Conservation (phyloP, 768 basidiomycete species). For the Lentinus tigrinus region DNA sequence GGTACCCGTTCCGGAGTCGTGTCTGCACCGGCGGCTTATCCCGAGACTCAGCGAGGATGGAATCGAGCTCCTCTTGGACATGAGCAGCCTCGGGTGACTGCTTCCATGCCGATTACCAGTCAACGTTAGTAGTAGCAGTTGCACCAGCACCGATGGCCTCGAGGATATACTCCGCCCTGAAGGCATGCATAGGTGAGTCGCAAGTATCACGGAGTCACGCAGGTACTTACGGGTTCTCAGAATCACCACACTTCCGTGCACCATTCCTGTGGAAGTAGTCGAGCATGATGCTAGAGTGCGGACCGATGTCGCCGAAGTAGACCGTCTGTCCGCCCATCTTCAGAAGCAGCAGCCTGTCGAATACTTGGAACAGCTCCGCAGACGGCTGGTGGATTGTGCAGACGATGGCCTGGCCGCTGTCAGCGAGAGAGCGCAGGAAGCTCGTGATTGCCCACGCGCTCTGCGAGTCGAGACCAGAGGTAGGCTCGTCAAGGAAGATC, state of each 20-base stretch:
- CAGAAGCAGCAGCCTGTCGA: slow-evolving; percentile 77
- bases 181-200: too few species aligned
- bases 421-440: slow-evolving; percentile 74
- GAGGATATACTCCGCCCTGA: slow-evolving; percentile 49
- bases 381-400: slow-evolving; percentile 83
- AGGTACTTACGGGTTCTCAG: slow-evolving; percentile 62
- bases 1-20: slow-evolving; percentile 30
- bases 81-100: slow-evolving; percentile 38
- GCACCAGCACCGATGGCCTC: slow-evolving; percentile 58
- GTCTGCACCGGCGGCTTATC: slow-evolving; percentile 25
- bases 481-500: slow-evolving; percentile 88
- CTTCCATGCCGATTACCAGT: slow-evolving; percentile 54
- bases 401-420: slow-evolving; percentile 84
- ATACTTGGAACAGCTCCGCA: slow-evolving; percentile 80
- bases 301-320: slow-evolving; percentile 68
- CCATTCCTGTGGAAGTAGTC: slow-evolving; percentile 78
- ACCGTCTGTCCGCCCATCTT: slow-evolving; percentile 72
- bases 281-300: slow-evolving; percentile 58
- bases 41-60: slow-evolving; percentile 40
- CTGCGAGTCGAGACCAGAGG: slow-evolving; percentile 82
- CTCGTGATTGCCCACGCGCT: slow-evolving; percentile 81
- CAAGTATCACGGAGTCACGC: neutral
- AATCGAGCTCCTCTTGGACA: slow-evolving; percentile 42
- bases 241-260: slow-evolving; percentile 53
- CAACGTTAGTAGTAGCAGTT: slow-evolving; percentile 38